A percentile compares a stretch with the other conserved stretches of the same genome.
These are phyloP conservation scores for Phytophthora megakarya DNA, from an alignment of 352 stramenopile genomes.

Conservation along the genomic window DNA sequence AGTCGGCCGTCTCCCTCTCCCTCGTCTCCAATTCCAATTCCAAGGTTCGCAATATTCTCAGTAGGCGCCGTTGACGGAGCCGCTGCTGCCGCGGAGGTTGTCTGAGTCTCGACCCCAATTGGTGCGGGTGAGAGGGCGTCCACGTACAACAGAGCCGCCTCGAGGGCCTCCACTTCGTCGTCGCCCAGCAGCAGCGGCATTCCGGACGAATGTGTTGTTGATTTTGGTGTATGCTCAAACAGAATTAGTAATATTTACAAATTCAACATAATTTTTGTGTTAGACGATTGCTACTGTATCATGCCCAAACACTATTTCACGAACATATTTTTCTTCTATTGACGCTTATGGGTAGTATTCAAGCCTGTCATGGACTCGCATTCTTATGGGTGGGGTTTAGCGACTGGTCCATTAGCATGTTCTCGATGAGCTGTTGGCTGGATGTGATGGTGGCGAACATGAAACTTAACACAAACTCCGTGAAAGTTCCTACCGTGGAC, in stretches of 20 bases:
- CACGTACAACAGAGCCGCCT: slow-evolving; percentile 34
- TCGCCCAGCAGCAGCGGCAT: slow-evolving; percentile 42
- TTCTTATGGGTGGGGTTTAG: slow-evolving; percentile 9
- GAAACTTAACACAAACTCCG: slow-evolving; percentile 43
- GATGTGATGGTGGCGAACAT: slow-evolving; percentile 41
- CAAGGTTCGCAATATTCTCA: neutral
- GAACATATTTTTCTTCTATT: slow-evolving; percentile 6
- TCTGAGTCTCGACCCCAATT: neutral
- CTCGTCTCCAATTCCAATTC: no score
- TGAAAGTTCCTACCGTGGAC: slow-evolving; percentile 36
- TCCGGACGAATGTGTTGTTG: no score
- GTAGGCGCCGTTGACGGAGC: neutral
- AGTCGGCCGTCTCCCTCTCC: slow-evolving; percentile 19
- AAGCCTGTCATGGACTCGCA: neutral
- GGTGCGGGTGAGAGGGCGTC: slow-evolving; percentile 14
- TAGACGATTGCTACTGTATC: no score
- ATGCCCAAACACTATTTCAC: no score
- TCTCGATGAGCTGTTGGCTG: slow-evolving; percentile 45
- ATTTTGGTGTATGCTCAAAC: slow-evolving; percentile 5
- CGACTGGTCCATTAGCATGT: slow-evolving; percentile 44
- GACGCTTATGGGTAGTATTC: neutral
- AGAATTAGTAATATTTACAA: neutral
- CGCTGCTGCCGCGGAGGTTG: neutral
- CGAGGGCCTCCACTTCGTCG: slow-evolving; percentile 34
- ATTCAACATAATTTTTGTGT: neutral